Evolutionary conservation across 805 yeast species (phyloP), one percentile per base, ranked within the genome.

Genomic region (Vanderwaltozyma polyspora): DNA sequence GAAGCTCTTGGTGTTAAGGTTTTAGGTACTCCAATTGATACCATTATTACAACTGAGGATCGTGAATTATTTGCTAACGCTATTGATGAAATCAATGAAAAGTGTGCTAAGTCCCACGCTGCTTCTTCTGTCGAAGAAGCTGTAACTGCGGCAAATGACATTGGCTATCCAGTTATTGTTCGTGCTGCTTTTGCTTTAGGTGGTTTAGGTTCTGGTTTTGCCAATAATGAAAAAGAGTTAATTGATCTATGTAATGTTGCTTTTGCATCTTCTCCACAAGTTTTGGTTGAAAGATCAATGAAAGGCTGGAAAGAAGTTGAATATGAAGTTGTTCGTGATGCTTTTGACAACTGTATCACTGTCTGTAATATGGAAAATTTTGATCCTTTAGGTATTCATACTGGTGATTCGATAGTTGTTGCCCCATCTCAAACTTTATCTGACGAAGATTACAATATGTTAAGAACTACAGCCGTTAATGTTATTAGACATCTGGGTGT

Each of bases 261-360:
- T 0, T 86, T 89, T 60, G 95, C 97, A 33, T 74, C 93, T 19
- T 80, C 95, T 37, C 96, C 98, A 10, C 98, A 89, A 67, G 94
- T 89, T 37, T 70, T 89, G 44, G 91, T 89, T 43, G 98, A 89
- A 68, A 76, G 78, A 58, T 85, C 95, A 31, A 83, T 89, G 94
- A 91, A 91, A 67, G 98, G 98, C 44, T 89, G 98, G 98, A 89
- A 89, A 62, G 98, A 89, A 67, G 82, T 89, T 51, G 98, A 89
- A 66, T 89, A 89, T 62, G 98, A 89, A 65, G 98, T 89, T 61
- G 98, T 89, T 36, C 85, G 98, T 63, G 98, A 89, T 65, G 87
- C 93, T 33, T 80, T 76, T 51, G 96, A 85, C 62, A 89, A 89
- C 74, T 89, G 98, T 77, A 85, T 89, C 52, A 89, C 98, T 32